Base-by-base conservation (phyloP, 768 basidiomycete species). In the Rhizopogon roseolus region DNA sequence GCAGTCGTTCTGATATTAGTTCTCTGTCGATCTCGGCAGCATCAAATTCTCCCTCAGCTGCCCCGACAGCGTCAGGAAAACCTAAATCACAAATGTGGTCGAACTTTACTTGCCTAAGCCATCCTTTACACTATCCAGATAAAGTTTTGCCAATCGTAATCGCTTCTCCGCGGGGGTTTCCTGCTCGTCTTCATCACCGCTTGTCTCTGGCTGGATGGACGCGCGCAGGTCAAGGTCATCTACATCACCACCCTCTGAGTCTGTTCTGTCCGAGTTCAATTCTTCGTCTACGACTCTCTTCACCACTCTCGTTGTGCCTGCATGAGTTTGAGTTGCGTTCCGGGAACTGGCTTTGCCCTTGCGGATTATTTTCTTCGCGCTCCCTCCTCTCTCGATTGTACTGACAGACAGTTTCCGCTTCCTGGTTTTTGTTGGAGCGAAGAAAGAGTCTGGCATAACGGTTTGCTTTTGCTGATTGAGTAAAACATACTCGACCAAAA, bases 11-110 rank as follows among this genome's bases (percentile, higher is more conserved):
- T 41, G 90, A 90, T 57, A 99, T 90, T 57, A 98, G 76, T 59
- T 98, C 96, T 62, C 83, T 82, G 76, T 99, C 97, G 27, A 98
- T 85, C 61, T 98, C 95, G 1, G 91, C 94, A 5, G 97, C 97
- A 66, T 99, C 96, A 58, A 85, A 94, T 57, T 93, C 93, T 34
- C 89, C 91, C 25, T 94, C 94, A 54, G 85, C 92, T 82, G 56
- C 22, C 48, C 27, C 25, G 49, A 17, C 10, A 49, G 27, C 4
- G 41, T 28, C 22, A 32, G 34, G 22, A 44, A 41, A 57, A 51
- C 34, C 34, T 11, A 39, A 29, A 34, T 36, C 50, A 50, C 10
- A 25, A 32, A 36, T 27, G 32, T 4, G 62, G 27, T 22, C 27
- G 14, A 32, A 34, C 7, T 36, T 11, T 32, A 53, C 82, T 68